Evolutionary conservation across 1,284 basidiomycete species (phyloP), one percentile per base, ranked within the genome.

Genomic region (Ceratobasidium sp.): DNA sequence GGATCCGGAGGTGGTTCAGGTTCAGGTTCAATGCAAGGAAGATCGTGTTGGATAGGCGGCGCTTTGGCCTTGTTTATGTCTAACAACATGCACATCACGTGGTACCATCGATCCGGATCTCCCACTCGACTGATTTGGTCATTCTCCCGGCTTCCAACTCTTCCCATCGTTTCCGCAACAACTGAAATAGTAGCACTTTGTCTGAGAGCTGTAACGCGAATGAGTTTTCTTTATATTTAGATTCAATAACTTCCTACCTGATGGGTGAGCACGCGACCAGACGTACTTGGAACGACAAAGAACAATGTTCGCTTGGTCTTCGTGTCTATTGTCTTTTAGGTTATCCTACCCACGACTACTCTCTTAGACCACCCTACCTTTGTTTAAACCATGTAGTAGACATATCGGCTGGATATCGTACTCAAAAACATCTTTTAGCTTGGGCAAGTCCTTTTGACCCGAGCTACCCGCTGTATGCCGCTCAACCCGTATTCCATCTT

Each of bases 281-380:
- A 91, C 31, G 88, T 89, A 72, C 86, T 88, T 0, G 88, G 86
- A 27, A 87, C 81, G 0, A 86, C 85, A 72, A 85, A 91, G 75
- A 91, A 84, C 0, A 90, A 71, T 0, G 89, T 90, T 75, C 89
- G 87, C 12, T 22, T 34, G 17, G n/a, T 38, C 3, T 17, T 25
- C 25, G 15, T 29, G 3, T 43, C 22, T 20, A 75, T 69, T 55
- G 40, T 10, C 38, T 55, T 65, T 34, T 68, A n/a, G 35, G 31
- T n/a, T 25, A 27, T 40, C 47, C 20, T 20, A 34, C 0, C 57
- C 62, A 68, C 58, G n/a, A 67, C 43, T 32, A 40, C 2, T 38
- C 4, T n/a, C 2, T 25, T 15, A 32, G 8, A 25, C 42, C 20
- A 29, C 8, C 27, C 34, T 38, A 57, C 38, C 32, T 20, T 45